Evolutionary conservation across 441 rosid genomes (phyloP).

Genomic region (Brassica hybrid): DNA sequence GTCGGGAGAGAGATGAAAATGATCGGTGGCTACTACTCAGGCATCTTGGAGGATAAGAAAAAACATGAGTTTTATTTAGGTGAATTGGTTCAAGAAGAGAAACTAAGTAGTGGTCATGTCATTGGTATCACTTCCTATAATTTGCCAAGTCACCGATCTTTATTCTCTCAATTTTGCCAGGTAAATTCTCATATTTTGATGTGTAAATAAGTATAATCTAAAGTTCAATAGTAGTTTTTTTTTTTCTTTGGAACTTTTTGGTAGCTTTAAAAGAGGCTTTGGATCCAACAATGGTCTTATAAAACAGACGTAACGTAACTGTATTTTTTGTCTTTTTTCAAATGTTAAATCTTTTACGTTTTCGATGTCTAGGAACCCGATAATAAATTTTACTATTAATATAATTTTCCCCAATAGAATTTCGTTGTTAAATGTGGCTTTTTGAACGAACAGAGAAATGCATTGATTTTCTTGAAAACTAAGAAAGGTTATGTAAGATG

Average conservation of each 20-base stretch:
- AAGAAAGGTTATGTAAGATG: not conserved
- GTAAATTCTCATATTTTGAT: conserved; percentile 27
- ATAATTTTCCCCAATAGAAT: conserved; percentile 9
- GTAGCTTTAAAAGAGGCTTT: not conserved
- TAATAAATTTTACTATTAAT: not conserved
- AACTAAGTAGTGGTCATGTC: conserved; percentile 20
- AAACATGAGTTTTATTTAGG: conserved; percentile 11
- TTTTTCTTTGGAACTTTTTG: not conserved
- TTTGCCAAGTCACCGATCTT: conserved; percentile 34
- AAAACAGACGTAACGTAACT: not conserved
- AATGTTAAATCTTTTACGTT: not conserved
- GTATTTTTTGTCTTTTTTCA: not conserved
- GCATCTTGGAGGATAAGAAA: conserved; percentile 49
- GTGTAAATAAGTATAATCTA: not conserved
- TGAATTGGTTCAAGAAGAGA: conserved; percentile 29
- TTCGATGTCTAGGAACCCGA: conserved; percentile 6
- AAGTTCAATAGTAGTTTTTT: not conserved
- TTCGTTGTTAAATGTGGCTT: conserved; percentile 18
- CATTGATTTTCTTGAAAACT: conserved; percentile 22
- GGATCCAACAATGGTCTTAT: conserved; percentile 9
- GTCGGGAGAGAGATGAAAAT: conserved; percentile 58
- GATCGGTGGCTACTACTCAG: conserved; percentile 50
- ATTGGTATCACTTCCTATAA: conserved; percentile 47
- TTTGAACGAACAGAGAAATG: conserved; percentile 17
- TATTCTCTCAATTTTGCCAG: conserved; percentile 52